A percentile compares a stretch with the other conserved stretches of the same genome.
These are phyloP conservation scores for Helenozyma rhizophorensis DNA, from an alignment of 805 yeast genomes.

Conservation along the genomic window DNA sequence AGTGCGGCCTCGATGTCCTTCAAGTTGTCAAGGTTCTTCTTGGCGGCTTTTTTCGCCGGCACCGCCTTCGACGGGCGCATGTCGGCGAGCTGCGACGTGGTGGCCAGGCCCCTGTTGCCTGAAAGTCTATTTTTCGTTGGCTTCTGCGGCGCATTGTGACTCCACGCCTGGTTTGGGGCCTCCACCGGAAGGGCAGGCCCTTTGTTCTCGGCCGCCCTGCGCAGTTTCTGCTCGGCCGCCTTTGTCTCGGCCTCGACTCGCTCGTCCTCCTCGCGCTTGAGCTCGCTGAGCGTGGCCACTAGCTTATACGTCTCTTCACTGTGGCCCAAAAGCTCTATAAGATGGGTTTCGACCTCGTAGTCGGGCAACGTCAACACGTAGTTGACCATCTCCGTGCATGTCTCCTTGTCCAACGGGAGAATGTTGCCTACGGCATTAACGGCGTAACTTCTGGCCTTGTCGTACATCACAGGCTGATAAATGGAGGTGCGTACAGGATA, in stretches of 20 bases:
- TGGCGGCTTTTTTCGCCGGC: slow-evolving; percentile 31
- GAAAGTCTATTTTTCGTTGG: slow-evolving; percentile 10
- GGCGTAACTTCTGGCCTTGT: slow-evolving; percentile 23
- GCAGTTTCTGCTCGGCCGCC: neutral
- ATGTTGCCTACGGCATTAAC: slow-evolving; percentile 28
- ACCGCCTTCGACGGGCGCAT: slow-evolving; percentile 28
- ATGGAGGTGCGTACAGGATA: neutral
- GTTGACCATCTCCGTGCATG: slow-evolving; percentile 50
- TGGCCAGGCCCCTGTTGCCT: slow-evolving; percentile 23
- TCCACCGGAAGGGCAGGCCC: neutral
- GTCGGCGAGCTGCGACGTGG: slow-evolving; percentile 47
- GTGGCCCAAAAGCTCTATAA: slow-evolving; percentile 54
- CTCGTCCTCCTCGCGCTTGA: slow-evolving; percentile 29
- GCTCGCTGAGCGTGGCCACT: slow-evolving; percentile 39
- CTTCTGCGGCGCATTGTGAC: slow-evolving; percentile 1
- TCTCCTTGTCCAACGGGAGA: slow-evolving; percentile 56
- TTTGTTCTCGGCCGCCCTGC: neutral
- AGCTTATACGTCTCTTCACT: slow-evolving; percentile 49
- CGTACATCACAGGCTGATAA: slow-evolving; percentile 16
- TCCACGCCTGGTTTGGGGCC: slow-evolving; percentile 2
- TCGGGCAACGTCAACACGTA: slow-evolving; percentile 48
- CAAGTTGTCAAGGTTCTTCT: slow-evolving; percentile 47
- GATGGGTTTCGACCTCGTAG: slow-evolving; percentile 47
- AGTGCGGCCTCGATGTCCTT: slow-evolving; percentile 65
- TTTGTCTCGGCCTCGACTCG: neutral